Evolutionary conservation across 2,329 filamentous ascomycete genomes (phyloP).

Genomic region (Ceratocystis huliohia): DNA sequence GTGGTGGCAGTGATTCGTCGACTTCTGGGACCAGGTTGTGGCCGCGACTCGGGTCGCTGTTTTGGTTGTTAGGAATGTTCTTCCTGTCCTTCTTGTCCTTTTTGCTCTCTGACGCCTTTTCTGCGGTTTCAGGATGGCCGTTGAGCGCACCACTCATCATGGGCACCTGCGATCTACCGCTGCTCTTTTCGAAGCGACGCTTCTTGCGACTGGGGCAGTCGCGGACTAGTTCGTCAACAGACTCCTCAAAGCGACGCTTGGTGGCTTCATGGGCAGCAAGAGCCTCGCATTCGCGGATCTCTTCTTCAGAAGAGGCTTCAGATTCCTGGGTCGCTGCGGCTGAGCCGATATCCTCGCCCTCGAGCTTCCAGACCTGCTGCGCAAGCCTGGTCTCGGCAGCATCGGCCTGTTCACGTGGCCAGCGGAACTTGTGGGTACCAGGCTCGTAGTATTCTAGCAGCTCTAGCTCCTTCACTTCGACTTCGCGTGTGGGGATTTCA

Average conservation of each 20-base stretch:
- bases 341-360: conserved; percentile 36
- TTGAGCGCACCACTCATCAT: conserved; percentile 20
- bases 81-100: conserved; percentile 11
- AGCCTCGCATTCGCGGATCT: conserved; percentile 43
- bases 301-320: conserved; percentile 38
- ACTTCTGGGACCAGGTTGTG: conserved; percentile 42
- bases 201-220: conserved; percentile 31
- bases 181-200: conserved; percentile 24
- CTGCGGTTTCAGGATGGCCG: conserved; percentile 12
- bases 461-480: conserved; percentile 66
- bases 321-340: conserved; percentile 30
- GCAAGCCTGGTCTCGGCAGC: conserved; percentile 63
- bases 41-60: conserved; percentile 30
- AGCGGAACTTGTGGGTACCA: conserved; percentile 64
- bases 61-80: conserved; percentile 12
- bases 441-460: conserved; percentile 75
- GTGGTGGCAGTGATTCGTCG: conserved; percentile 37
- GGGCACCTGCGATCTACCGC: conserved; percentile 24
- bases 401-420: conserved; percentile 68
- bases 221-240: conserved; percentile 43
- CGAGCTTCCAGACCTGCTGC: conserved; percentile 54
- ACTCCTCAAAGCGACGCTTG: conserved; percentile 46
- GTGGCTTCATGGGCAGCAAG: conserved; percentile 43
- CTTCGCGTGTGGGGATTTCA: conserved; percentile 68
- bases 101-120: neutral